Conservation (phyloP, 176 grass and related monocot species). For the Tuctoria greenei region DNA sequence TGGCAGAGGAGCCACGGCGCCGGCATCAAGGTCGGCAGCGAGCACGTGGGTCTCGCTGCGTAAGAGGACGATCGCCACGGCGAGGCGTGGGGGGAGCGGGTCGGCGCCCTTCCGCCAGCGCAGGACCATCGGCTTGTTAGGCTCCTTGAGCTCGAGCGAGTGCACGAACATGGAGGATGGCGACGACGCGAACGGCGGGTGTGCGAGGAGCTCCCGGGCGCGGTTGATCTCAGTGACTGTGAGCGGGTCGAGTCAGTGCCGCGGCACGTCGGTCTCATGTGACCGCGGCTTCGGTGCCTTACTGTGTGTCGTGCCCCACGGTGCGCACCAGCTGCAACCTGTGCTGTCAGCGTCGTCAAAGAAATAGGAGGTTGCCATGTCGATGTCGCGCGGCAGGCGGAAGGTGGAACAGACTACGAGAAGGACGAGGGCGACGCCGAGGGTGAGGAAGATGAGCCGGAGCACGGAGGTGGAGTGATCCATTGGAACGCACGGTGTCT, state of each 20-base stretch:
- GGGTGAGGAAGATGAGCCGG: constrained; percentile 60
- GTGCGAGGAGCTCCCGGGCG: constrained; percentile 53
- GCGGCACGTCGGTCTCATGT: constrained; percentile 48
- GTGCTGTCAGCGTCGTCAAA: constrained; percentile 15
- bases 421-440: constrained; percentile 52
- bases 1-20: constrained; percentile 40
- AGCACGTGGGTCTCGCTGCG: constrained; percentile 43
- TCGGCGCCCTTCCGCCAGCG: constrained; percentile 40
- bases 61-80: constrained; percentile 52
- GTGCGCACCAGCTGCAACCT: constrained; percentile 51
- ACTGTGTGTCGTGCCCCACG: constrained; percentile 18
- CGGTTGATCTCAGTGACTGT: constrained; percentile 61
- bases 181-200: constrained; percentile 56
- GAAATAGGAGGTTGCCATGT: constrained; percentile 7
- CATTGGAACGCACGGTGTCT: not conserved
- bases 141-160: constrained; percentile 71
- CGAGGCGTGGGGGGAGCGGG: constrained; percentile 59
- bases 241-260: constrained; percentile 72
- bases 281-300: not conserved
- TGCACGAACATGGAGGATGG: constrained; percentile 66
- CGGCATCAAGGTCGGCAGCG: constrained; percentile 46
- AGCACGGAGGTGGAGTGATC: constrained; percentile 59
- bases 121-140: constrained; percentile 55
- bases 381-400: constrained; percentile 38
- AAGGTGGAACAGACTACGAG: constrained; percentile 49